Percentiles rank a stretch among this genome's conserved stretches.
phyloP scores from a whole-genome alignment of 768 basidiomycete species.

The Lentinus tigrinus region DNA sequence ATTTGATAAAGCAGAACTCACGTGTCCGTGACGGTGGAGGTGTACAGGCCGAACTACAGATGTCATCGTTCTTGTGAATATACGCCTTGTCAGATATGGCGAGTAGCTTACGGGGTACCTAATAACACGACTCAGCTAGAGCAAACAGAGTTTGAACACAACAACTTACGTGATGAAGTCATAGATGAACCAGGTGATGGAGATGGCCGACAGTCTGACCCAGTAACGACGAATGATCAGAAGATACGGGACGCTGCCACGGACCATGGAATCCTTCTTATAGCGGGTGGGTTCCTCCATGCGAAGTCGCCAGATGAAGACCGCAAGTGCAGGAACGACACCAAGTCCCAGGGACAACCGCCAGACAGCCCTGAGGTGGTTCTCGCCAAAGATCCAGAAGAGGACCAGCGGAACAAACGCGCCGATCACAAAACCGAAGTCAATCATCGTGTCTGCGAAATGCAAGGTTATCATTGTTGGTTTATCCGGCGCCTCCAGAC shows the following conservation, averaged over 20 bases:
- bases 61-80: no score
- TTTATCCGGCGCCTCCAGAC: not conserved
- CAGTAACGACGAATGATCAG: constrained; percentile 83
- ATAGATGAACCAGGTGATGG: constrained; percentile 81
- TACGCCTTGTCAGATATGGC: not conserved
- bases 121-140: no score
- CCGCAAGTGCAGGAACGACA: constrained; percentile 71
- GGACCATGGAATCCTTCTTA: constrained; percentile 78
- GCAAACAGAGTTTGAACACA: no score
- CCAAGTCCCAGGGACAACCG: constrained; percentile 84
- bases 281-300: constrained; percentile 81
- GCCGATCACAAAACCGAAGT: constrained; percentile 75
- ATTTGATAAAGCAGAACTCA: constrained; percentile 28
- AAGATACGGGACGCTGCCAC: constrained; percentile 68
- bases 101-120: constrained; percentile 7
- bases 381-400: constrained; percentile 82
- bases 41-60: constrained; percentile 73
- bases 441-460: constrained; percentile 76
- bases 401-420: constrained; percentile 83
- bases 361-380: constrained; percentile 87
- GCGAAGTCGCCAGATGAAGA: constrained; percentile 84
- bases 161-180: constrained; percentile 77
- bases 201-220: constrained; percentile 68
- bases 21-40: constrained; percentile 72
- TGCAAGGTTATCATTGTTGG: not conserved